phyloP scores from a whole-genome alignment of 1,284 basidiomycete genomes.

The Microbotryum intermedium region DNA sequence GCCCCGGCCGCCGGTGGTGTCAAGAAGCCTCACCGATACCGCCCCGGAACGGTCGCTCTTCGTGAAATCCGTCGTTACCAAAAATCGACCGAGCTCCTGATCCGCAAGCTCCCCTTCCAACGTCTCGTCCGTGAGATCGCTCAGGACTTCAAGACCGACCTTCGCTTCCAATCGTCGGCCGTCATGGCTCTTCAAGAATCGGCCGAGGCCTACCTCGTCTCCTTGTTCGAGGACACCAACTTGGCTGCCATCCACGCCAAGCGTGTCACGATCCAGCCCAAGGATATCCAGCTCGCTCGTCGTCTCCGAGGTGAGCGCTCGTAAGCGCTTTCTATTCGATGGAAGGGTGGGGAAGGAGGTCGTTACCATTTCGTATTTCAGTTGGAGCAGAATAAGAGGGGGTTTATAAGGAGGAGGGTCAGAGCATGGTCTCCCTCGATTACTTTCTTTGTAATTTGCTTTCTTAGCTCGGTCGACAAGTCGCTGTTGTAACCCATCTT shows the following conservation, averaged over 20 bases:
- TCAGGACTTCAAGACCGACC: slow-evolving; percentile 38
- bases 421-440: too few species aligned
- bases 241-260: slow-evolving; percentile 48
- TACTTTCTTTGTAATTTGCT: too few species aligned
- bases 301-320: slow-evolving; percentile 68
- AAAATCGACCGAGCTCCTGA: slow-evolving; percentile 47
- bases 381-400: too few species aligned
- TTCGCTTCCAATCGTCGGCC: slow-evolving; percentile 37
- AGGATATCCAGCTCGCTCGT: slow-evolving; percentile 56
- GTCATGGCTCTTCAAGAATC: slow-evolving; percentile 42
- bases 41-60: slow-evolving; percentile 50
- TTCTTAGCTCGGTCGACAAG: too few species aligned
- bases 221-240: slow-evolving; percentile 60
- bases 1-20: slow-evolving; percentile 49
- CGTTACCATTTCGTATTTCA: too few species aligned
- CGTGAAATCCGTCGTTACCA: slow-evolving; percentile 52
- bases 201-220: slow-evolving; percentile 76
- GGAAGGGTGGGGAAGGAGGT: too few species aligned
- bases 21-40: slow-evolving; percentile 55
- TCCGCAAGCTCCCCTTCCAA: slow-evolving; percentile 44
- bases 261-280: slow-evolving; percentile 57
- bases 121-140: slow-evolving; percentile 36
- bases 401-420: too few species aligned
- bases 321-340: slow-evolving; percentile 35
- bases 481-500: too few species aligned